A percentile compares a stretch with the other conserved stretches of the same genome.
Conservation (phyloP, 1,284 basidiomycete genomes). For the Marasmius sp. region DNA sequence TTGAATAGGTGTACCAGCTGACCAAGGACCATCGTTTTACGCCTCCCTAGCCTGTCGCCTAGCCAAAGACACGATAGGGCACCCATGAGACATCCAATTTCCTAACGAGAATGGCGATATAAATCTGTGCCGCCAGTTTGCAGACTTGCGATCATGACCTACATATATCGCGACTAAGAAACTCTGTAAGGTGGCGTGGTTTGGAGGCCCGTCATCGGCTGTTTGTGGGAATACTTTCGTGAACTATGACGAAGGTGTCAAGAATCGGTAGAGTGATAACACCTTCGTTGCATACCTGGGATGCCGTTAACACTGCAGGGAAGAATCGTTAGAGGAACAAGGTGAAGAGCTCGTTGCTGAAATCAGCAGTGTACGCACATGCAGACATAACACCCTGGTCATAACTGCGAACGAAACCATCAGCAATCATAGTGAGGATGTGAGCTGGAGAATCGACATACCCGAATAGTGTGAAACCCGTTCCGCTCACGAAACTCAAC, state of each 20-base stretch:
- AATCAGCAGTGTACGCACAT: constrained; percentile 1
- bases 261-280: not conserved
- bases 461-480: constrained; percentile 62
- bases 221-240: constrained; percentile 52
- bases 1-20: not conserved
- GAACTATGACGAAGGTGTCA: constrained; percentile 32
- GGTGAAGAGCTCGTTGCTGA: not conserved
- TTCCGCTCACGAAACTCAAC: constrained; percentile 52
- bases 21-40: constrained; percentile 49
- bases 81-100: constrained; percentile 53
- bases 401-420: constrained; percentile 36
- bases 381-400: constrained; percentile 69
- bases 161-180: constrained; percentile 57
- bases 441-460: constrained; percentile 23
- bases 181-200: constrained; percentile 54
- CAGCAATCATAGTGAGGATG: not conserved
- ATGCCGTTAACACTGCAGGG: constrained; percentile 42
- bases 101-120: constrained; percentile 27
- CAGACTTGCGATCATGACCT: constrained; percentile 14
- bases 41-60: constrained; percentile 52
- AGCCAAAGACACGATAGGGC: constrained; percentile 55
- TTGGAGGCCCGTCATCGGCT: constrained; percentile 30
- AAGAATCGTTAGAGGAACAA: too few species aligned
- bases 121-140: too few species aligned
- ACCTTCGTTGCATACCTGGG: constrained; percentile 32